Base-by-base conservation (phyloP, 768 basidiomycete species). In the Calvatia gigantea region DNA sequence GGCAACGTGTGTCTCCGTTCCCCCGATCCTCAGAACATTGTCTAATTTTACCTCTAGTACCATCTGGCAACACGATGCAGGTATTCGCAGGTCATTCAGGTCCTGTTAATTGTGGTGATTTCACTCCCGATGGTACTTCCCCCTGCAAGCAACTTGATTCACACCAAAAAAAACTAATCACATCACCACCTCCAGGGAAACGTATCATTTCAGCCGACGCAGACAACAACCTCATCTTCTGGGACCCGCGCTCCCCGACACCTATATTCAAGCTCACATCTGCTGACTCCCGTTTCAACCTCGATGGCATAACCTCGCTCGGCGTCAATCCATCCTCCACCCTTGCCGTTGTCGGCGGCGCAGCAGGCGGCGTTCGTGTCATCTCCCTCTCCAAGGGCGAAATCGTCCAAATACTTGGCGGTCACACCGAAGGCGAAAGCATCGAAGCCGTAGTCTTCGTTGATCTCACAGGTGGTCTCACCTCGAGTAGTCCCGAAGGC, bases 51-150 rank as follows among this genome's bases (percentile, higher is more conserved):
- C 21, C 6, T n/a, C 7, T 67, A 98, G 96, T 99, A 27, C 97
- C 97, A 2, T 90, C 89, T 5, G 97, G 97, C 39, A 89, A 84
- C 60, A 95, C 87, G 49, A 95, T 99, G 89, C 90, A 94, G 65
- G 95, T 98, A 6, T 92, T 98, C 62, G 89, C 91, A 1, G 93
- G 93, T 0, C 97, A 99, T 70, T 85, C 84, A 0, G 83, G 87
- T 4, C 72, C 94, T 4, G 86, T 94, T 3, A 87, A 91, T 44
- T 88, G 89, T 57, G 95, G 96, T 43, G 81, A 86, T 61, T 98
- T 96, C 72, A 94, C 93, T 0, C 92, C 95, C 9, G 91, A 94
- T 68, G 94, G 91, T 85, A 64, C 46, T 17, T 53, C 4, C 11
- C 33, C 3, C 17, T n/a, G 11, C 21, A 1, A 39, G 8, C n/a